Conservation (phyloP, 2,329 filamentous ascomycete genomes). For the Aphanoascus verrucosus region DNA sequence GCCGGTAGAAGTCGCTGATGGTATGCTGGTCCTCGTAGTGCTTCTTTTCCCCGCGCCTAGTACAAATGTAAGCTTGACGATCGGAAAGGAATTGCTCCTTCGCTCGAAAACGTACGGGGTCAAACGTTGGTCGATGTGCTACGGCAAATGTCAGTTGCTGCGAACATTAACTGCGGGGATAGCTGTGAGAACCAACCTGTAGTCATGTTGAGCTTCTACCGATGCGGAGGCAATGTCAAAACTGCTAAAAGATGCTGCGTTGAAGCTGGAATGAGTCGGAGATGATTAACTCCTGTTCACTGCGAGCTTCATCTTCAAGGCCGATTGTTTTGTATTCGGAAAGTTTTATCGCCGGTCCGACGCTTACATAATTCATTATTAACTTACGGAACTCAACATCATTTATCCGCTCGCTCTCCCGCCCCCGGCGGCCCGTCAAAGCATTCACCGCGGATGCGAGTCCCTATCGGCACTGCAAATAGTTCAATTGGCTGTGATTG, state of each 20-base stretch:
- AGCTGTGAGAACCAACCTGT: conserved; percentile 26
- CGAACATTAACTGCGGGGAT: background rate
- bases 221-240: background rate
- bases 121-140: conserved; percentile 82
- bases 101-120: conserved; percentile 52
- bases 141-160: conserved; percentile 26
- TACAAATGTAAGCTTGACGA: conserved; percentile 20
- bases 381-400: too few relatives aligned
- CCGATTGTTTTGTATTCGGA: too few relatives aligned
- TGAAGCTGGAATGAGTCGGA: background rate
- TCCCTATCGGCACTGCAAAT: too few relatives aligned
- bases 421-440: too few relatives aligned
- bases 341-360: too few relatives aligned
- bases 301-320: too few relatives aligned
- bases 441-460: too few relatives aligned
- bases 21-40: conserved; percentile 83
- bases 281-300: too few relatives aligned
- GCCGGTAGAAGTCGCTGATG: conserved; percentile 92
- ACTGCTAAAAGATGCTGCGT: background rate
- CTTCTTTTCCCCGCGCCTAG: conserved; percentile 86
- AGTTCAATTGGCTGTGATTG: background rate
- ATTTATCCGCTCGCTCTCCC: too few relatives aligned
- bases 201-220: conserved; percentile 24
- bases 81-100: background rate
- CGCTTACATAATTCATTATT: too few relatives aligned